Percentiles rank a stretch among this genome's conserved stretches.
Conservation (phyloP, 768 basidiomycete species). For the Hortiboletus campestris region DNA sequence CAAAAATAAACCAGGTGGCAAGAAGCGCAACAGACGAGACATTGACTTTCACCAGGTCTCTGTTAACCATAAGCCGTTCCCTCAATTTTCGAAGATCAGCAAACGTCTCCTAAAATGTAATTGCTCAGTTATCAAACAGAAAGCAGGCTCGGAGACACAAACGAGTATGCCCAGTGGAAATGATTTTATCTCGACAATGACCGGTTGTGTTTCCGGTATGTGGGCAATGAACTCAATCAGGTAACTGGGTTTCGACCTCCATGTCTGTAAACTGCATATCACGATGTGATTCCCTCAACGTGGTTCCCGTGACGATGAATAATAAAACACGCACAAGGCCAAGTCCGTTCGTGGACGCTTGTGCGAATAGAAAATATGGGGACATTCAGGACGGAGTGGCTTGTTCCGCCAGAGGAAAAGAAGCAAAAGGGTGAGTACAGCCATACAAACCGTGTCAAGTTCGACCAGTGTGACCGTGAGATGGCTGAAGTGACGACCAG, state of each 20-base stretch:
- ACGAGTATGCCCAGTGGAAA: neutral
- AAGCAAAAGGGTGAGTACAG: neutral
- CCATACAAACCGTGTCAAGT: neutral
- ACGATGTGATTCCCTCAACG: neutral
- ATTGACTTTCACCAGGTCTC: too few relatives aligned
- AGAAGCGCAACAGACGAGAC: neutral
- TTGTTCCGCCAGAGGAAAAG: conserved; percentile 4
- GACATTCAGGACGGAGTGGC: neutral
- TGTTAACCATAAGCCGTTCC: too few relatives aligned
- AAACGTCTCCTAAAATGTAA: too few relatives aligned
- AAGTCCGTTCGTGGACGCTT: neutral
- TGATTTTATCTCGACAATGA: neutral
- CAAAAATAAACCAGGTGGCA: neutral
- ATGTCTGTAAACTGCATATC: neutral
- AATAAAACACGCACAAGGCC: neutral
- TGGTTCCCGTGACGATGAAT: neutral
- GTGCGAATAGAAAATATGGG: neutral
- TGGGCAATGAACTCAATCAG: neutral
- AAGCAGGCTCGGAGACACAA: neutral
- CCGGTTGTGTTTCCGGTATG: neutral
- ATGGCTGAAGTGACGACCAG: neutral
- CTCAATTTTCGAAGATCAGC: too few relatives aligned
- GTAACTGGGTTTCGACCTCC: neutral
- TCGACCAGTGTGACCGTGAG: conserved; percentile 1
- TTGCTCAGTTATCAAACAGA: neutral